Evolutionary conservation across 2,329 filamentous ascomycete species (phyloP), one percentile per base, ranked within the genome.

Genomic region (Hypomyces rosellus): DNA sequence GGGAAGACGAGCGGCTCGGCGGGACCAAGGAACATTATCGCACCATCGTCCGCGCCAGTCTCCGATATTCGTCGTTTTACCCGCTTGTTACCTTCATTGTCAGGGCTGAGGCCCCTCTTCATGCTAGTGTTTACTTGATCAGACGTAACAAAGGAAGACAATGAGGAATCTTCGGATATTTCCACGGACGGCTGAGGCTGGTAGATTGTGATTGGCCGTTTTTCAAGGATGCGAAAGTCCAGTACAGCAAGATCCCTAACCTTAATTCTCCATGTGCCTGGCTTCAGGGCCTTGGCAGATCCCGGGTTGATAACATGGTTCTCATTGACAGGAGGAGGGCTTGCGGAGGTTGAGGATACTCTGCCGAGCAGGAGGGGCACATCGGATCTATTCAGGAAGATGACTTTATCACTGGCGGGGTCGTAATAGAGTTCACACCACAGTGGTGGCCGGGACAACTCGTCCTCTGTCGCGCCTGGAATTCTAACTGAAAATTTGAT

Each of bases 361-460:
- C 73, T 69, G 16, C 71, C 69, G 30, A 82, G 66, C 20, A 67
- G 66, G 48, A 82, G 74, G 40, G 78, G 78, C 2, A 75, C 69
- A 36, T 81, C 75, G 14, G 78, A 80, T 51, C 70, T 72, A 62
- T 81, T 82, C 46, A 74, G 62, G 22, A 82, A 71, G 52, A 82
- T 78, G 57, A 80, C 72, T 61, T 76, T 75, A 61, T 82, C 78
- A 64, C 78, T 80, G 54, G 73, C 68, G 14, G 79, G 78, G 61
- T 82, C 76, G 56, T 81, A 82, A 57, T 81, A 82, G 34, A 82
- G 67, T 61, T 81, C 77, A 61, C 77, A 81, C 75, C 75, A 80
- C n/a, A 82, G 58, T 4, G 74, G 71, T 14, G 76, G 76, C 14
- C 74, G 67, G 7, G 67, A 63, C 8, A 63, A 66, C 41, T 70